Conservation (phyloP, 345 rosid species). For the Pugionium dolabratum region DNA sequence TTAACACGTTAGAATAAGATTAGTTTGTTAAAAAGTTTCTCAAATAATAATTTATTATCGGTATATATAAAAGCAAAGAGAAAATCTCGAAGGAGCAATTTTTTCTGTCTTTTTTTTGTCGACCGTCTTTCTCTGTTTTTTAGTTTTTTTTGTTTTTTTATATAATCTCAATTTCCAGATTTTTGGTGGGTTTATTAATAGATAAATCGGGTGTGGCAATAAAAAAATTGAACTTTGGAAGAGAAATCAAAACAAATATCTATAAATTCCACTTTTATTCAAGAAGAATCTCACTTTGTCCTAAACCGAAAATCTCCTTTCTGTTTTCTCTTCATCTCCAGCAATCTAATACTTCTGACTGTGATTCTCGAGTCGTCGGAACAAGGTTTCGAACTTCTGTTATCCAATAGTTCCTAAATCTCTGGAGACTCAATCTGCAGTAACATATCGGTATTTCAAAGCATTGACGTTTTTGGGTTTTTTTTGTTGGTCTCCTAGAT, state of each 20-base stretch:
- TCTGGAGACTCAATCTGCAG: constrained; percentile 5
- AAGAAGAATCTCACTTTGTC: constrained; percentile 31
- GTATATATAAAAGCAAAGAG: background rate
- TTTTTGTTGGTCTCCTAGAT: background rate
- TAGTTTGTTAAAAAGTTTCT: too few relatives aligned
- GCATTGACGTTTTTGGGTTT: background rate
- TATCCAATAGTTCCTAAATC: background rate
- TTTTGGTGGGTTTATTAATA: constrained; percentile 29
- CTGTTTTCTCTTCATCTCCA: constrained; percentile 19
- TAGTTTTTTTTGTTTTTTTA: constrained; percentile 1
- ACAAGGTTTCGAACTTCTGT: constrained; percentile 12
- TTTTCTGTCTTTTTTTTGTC: constrained; percentile 2
- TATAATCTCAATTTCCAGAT: background rate
- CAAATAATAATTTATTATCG: too few relatives aligned
- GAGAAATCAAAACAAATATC: constrained; percentile 1
- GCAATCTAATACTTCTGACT: constrained; percentile 25
- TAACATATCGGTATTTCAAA: background rate
- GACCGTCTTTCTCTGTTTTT: background rate
- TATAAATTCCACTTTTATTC: constrained; percentile 7
- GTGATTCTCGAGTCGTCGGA: constrained; percentile 28
- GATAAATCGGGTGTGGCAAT: constrained; percentile 43
- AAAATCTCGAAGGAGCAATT: constrained; percentile 11
- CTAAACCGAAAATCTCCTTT: constrained; percentile 16
- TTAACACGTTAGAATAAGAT: too few relatives aligned
- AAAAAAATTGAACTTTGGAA: constrained; percentile 23